Percentiles rank a stretch among this genome's conserved stretches.
Conservation (phyloP, 2,329 filamentous ascomycete species). For the Pseudocercospora musae region DNA sequence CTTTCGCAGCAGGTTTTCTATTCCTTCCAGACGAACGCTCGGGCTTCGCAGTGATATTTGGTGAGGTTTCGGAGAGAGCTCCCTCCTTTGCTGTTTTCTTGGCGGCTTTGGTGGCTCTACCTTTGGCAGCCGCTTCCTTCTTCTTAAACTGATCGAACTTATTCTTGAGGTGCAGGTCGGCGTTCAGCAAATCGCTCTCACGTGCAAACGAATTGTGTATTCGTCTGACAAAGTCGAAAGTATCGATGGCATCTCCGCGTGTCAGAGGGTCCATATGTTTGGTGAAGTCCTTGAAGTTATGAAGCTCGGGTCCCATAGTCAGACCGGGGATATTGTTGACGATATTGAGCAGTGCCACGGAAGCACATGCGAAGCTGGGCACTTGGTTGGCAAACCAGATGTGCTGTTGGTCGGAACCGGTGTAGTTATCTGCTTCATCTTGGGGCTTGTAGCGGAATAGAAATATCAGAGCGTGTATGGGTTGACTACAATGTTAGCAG, state of each 20-base stretch:
- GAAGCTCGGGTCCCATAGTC: constrained; percentile 66
- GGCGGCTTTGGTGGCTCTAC: constrained; percentile 26
- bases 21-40: background rate
- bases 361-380: constrained; percentile 80
- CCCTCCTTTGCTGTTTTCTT: constrained; percentile 27
- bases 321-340: constrained; percentile 74
- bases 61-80: background rate
- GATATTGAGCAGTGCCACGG: constrained; percentile 89
- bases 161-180: constrained; percentile 63
- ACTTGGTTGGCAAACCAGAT: constrained; percentile 97
- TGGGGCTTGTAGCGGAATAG: constrained; percentile 64
- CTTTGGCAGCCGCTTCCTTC: constrained; percentile 29
- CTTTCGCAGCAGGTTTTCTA: background rate
- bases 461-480: constrained; percentile 83
- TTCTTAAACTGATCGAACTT: constrained; percentile 42
- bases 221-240: constrained; percentile 71
- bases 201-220: constrained; percentile 88
- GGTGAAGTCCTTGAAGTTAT: constrained; percentile 71
- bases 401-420: constrained; percentile 50
- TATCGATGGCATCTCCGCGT: constrained; percentile 71
- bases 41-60: background rate
- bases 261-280: constrained; percentile 64
- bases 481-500: constrained; percentile 50
- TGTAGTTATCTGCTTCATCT: constrained; percentile 50
- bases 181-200: constrained; percentile 71